Base-by-base conservation (phyloP, 306 rosid genomes). In the Glycine tomentella region DNA sequence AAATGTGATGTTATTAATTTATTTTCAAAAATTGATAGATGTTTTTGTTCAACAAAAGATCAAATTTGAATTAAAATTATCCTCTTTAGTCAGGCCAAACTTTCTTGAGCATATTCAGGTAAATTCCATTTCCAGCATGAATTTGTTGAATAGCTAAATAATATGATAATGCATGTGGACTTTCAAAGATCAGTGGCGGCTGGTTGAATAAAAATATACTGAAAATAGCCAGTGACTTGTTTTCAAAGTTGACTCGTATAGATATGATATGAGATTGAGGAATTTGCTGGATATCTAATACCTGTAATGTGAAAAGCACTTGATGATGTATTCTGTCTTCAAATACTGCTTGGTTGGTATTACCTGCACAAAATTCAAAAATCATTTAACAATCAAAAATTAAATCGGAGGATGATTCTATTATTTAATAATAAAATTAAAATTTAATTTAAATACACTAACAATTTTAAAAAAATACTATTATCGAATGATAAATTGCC, bases 111-210 rank as follows among this genome's bases (percentile, higher is more conserved):
- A 44, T 51, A 46, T 46, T 83, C n/a, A 63, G 11, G 77, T 12
- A 71, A 77, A 71, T 64, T 25, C 46, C 46, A 42, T 42, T 42
- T 42, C 16, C 51, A 66, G 83, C 80, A 25, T 82, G 44, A 70
- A 74, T 20, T 74, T 69, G 78, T 84, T 84, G 87, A 83, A 83
- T 83, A 48, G 17, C 31, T 52, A 66, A 34, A 0, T 25, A 34
- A 8, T 38, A n/a, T 73, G 67, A 55, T 59, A 10, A 17, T 79
- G 76, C 81, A 84, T 74, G 81, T 79, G 73, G 84, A 84, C 80
- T 67, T 79, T 74, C 78, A 79, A 84, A 61, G 61, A 79, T 53
- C 71, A 17, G 15, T 17, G 84, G 87, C 84, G 84, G 88, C 88
- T 81, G 2, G 5, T 66, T 77, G 83, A 81, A 81, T 77, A 72